Conservation (phyloP, 208 protist species). For the Leishmania braziliensis region DNA sequence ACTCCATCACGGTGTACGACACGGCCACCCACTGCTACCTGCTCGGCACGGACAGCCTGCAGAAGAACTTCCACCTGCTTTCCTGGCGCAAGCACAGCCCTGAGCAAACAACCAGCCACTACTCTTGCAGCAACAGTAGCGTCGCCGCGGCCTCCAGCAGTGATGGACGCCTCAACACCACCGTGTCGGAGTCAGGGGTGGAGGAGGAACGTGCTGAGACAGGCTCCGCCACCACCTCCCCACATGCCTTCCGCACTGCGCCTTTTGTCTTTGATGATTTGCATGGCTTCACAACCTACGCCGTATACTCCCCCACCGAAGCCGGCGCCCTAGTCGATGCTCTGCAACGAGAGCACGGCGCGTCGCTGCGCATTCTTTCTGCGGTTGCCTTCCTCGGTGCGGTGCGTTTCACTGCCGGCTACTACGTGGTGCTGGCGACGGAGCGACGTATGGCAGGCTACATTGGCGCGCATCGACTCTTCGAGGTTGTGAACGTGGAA, state of each 20-base stretch:
- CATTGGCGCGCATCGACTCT: conserved; percentile 91
- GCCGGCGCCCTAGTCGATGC: conserved; percentile 36
- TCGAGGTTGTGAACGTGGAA: conserved; percentile 82
- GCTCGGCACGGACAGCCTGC: conserved; percentile 47
- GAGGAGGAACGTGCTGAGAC: conserved; percentile 1
- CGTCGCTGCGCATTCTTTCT: conserved; percentile 21
- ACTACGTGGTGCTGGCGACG: conserved; percentile 93
- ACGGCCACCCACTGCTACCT: conserved; percentile 56
- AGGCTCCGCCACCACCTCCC: neutral
- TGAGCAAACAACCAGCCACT: conserved; percentile 5
- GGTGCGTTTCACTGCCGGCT: conserved; percentile 91
- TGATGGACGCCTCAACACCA: neutral
- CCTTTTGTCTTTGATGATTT: conserved; percentile 12
- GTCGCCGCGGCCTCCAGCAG: neutral
- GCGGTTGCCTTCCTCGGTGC: conserved; percentile 78
- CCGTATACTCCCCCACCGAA: conserved; percentile 37
- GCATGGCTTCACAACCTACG: conserved; percentile 27
- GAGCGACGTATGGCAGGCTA: conserved; percentile 73
- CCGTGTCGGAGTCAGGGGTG: neutral
- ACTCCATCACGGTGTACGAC: conserved; percentile 57
- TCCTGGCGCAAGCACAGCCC: conserved; percentile 28
- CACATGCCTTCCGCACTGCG: neutral
- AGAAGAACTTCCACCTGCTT: conserved; percentile 26
- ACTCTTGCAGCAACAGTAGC: conserved; percentile 9
- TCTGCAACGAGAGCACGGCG: conserved; percentile 26